phyloP scores from a whole-genome alignment of 2,329 filamentous ascomycete species.

The Calonectria hawksworthii region DNA sequence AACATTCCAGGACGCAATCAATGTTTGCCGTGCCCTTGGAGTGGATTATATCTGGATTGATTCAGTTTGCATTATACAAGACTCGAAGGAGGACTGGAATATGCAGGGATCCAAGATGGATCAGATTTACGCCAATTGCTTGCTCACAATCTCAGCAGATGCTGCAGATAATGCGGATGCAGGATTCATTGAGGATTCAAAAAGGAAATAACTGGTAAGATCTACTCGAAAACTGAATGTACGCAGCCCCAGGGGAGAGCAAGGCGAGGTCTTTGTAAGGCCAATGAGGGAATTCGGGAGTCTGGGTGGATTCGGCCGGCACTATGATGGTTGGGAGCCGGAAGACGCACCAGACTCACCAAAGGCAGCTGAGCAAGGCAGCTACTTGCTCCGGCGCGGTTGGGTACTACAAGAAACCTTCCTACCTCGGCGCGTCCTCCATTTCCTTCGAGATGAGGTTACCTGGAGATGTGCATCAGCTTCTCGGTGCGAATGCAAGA shows the following conservation, averaged over 20 bases:
- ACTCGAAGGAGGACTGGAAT: slow-evolving; percentile 27
- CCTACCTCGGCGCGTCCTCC: background rate
- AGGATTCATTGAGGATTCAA: slow-evolving; percentile 7
- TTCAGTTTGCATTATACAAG: slow-evolving; percentile 34
- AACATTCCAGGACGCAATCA: slow-evolving; percentile 32
- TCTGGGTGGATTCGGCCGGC: background rate
- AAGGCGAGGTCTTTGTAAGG: background rate
- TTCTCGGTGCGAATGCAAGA: background rate
- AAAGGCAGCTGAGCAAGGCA: background rate
- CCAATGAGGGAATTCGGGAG: slow-evolving; percentile 7
- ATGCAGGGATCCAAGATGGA: slow-evolving; percentile 30
- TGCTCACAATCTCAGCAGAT: slow-evolving; percentile 24
- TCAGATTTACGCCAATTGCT: slow-evolving; percentile 29
- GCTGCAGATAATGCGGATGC: slow-evolving; percentile 20
- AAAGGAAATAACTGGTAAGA: background rate
- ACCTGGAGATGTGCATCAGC: background rate
- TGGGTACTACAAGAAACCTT: slow-evolving; percentile 5
- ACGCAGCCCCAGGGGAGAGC: background rate
- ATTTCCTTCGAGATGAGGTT: slow-evolving; percentile 10
- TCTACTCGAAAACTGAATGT: background rate
- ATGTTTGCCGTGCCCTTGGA: slow-evolving; percentile 6
- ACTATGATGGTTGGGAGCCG: background rate
- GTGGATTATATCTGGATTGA: slow-evolving; percentile 34
- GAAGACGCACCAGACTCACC: background rate
- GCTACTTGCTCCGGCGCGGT: background rate